phyloP scores from a whole-genome alignment of 768 basidiomycete genomes.

The Naganishia vaughanmartiniae region DNA sequence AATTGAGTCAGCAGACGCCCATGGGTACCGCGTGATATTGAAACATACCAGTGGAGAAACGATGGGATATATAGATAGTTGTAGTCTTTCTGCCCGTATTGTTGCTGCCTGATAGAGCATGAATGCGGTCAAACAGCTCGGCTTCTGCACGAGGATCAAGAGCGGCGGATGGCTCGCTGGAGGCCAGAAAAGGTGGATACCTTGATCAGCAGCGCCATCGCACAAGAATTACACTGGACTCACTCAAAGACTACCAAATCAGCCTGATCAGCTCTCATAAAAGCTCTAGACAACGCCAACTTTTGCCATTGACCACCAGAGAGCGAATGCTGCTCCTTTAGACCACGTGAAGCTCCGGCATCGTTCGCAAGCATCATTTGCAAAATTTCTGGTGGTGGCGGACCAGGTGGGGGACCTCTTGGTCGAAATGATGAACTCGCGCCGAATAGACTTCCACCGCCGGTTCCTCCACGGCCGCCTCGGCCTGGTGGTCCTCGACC shows the following conservation, averaged over 20 bases:
- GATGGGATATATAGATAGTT: conserved; percentile 48
- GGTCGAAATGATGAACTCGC: conserved; percentile 17
- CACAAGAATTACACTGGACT: not conserved
- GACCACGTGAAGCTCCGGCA: not conserved
- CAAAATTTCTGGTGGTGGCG: conserved; percentile 27
- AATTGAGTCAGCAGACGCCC: not conserved
- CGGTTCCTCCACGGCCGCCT: not conserved
- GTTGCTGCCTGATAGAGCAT: conserved; percentile 37
- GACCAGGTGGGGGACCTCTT: conserved; percentile 17
- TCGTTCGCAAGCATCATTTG: conserved; percentile 6
- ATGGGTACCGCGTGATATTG: too few species aligned
- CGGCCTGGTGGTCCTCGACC: not conserved
- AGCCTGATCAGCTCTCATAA: conserved; percentile 76
- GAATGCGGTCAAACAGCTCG: conserved; percentile 44
- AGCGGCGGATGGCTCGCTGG: conserved; percentile 45
- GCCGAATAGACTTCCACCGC: conserved; percentile 2
- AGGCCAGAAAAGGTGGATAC: not conserved
- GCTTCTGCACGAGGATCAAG: conserved; percentile 47
- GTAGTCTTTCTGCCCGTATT: conserved; percentile 38
- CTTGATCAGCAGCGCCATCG: not conserved
- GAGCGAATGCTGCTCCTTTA: not conserved
- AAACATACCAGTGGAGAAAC: conserved; percentile 38
- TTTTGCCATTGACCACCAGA: conserved; percentile 63
- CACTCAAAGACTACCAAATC: conserved; percentile 75
- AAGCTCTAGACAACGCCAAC: conserved; percentile 77